Conservation (phyloP, 345 rosid species). For the Hevea brasiliensis region DNA sequence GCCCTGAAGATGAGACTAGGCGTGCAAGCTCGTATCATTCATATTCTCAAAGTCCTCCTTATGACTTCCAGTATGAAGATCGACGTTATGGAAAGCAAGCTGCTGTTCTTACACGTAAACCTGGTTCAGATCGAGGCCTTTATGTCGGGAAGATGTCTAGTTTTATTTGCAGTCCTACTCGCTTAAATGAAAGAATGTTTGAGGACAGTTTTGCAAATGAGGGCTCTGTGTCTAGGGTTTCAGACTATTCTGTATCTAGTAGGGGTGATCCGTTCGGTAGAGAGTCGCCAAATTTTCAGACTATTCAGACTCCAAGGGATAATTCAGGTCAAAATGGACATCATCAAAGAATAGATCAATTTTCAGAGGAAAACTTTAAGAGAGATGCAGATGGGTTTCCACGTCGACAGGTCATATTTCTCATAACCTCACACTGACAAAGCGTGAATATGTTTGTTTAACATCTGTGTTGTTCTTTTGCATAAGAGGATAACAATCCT, state of each 20-base stretch:
- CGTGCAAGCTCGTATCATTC: slow-evolving; percentile 98
- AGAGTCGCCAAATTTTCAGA: slow-evolving; percentile 72
- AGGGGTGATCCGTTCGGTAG: slow-evolving; percentile 67
- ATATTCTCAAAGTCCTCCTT: slow-evolving; percentile 97
- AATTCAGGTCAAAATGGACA: slow-evolving; percentile 35
- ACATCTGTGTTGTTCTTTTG: not conserved
- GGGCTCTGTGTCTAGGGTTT: slow-evolving; percentile 75
- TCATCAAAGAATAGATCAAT: slow-evolving; percentile 34
- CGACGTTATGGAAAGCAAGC: slow-evolving; percentile 75
- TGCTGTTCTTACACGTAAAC: slow-evolving; percentile 65
- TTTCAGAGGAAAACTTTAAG: slow-evolving; percentile 42
- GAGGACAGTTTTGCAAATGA: slow-evolving; percentile 88
- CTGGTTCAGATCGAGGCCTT: slow-evolving; percentile 88
- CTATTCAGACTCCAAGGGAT: slow-evolving; percentile 46
- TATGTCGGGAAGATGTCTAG: slow-evolving; percentile 60
- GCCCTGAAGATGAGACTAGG: slow-evolving; percentile 59
- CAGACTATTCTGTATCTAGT: slow-evolving; percentile 82
- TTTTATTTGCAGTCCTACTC: slow-evolving; percentile 78
- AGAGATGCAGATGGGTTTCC: slow-evolving; percentile 48
- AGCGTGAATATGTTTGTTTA: not conserved
- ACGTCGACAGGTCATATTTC: slow-evolving; percentile 52
- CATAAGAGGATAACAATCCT: not conserved
- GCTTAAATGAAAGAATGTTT: slow-evolving; percentile 50
- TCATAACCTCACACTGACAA: not conserved
- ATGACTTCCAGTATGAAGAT: slow-evolving; percentile 92